A percentile compares a stretch with the other conserved stretches of the same genome.
phyloP scores from a whole-genome alignment of 257 asterid genomes.

The Solanum chiquidenum region DNA sequence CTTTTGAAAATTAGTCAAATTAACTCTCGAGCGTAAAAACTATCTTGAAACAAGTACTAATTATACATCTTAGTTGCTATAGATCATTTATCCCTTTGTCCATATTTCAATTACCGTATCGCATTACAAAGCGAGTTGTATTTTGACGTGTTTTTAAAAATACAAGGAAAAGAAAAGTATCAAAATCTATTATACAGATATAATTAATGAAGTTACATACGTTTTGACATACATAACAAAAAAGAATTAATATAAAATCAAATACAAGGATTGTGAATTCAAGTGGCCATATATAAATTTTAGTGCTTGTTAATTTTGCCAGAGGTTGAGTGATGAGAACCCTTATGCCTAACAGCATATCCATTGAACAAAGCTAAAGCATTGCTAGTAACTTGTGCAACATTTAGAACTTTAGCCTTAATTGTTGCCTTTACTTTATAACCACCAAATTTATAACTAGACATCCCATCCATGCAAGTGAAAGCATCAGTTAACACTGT shows the following conservation, averaged over 20 bases:
- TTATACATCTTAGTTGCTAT: not conserved
- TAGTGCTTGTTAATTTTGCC: not conserved
- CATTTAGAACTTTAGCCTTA: constrained; percentile 43
- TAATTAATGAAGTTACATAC: not conserved
- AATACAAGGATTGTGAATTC: not conserved
- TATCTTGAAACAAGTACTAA: not conserved
- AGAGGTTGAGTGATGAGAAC: not conserved
- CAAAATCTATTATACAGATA: not conserved
- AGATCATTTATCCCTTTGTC: not conserved
- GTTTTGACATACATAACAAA: not conserved
- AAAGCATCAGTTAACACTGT: constrained; percentile 45
- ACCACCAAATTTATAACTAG: constrained; percentile 34
- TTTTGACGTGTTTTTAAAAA: not conserved
- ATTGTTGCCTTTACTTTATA: constrained; percentile 28
- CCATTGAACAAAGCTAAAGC: constrained; percentile 48
- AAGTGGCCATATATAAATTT: not conserved
- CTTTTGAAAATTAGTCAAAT: too few relatives aligned
- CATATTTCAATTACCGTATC: too few relatives aligned
- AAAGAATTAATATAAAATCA: not conserved
- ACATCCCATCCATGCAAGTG: constrained; percentile 43
- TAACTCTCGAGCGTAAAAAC: not conserved
- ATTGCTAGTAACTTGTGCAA: constrained; percentile 44
- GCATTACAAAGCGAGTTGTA: not conserved
- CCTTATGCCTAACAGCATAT: constrained; percentile 34
- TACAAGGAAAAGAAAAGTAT: not conserved